Conservation (phyloP, 345 rosid species). For the Hibiscus trionum region DNA sequence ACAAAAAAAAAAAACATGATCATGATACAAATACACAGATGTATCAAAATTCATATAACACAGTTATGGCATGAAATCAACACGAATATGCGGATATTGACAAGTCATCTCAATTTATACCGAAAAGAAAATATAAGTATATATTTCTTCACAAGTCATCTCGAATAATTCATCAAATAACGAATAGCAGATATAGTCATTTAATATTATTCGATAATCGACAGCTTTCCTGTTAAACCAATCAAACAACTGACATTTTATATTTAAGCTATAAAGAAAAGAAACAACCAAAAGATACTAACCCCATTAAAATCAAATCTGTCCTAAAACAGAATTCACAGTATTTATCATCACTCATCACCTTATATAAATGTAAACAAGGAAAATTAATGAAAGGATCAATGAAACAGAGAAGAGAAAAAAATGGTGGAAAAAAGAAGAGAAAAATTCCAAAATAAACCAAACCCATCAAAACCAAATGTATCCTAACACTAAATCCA, state of each 20-base stretch:
- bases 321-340: background rate
- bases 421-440: background rate
- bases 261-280: background rate
- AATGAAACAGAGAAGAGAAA: background rate
- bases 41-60: background rate
- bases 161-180: background rate
- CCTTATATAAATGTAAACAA: background rate
- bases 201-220: background rate
- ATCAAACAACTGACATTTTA: background rate
- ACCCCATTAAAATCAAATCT: background rate
- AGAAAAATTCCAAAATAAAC: background rate
- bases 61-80: background rate
- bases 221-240: conserved; percentile 4
- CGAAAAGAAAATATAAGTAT: background rate
- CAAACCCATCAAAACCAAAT: background rate
- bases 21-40: background rate
- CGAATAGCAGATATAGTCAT: background rate
- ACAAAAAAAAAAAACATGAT: background rate
- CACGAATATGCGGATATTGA: background rate
- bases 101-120: background rate
- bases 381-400: background rate
- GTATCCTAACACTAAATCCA: background rate
- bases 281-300: background rate
- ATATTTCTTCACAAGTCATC: background rate
- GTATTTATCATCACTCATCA: background rate